These are phyloP conservation scores for Clavispora phyllophila DNA, from an alignment of 805 yeast genomes.

Conservation along the genomic window DNA sequence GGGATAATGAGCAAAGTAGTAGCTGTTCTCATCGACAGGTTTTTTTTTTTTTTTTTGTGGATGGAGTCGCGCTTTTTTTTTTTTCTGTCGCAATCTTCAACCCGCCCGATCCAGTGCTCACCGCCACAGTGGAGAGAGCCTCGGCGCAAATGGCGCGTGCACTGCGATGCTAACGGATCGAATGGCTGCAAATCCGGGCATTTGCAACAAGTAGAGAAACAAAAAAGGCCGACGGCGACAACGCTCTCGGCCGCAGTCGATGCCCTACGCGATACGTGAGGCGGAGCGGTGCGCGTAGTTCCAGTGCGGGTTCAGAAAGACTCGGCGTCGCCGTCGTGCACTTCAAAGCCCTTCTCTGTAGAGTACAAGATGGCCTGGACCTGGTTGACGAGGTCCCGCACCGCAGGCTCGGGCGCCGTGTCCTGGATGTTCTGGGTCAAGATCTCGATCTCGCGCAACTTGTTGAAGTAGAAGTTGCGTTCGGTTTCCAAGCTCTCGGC, in stretches of 20 bases:
- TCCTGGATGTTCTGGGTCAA: slow-evolving; percentile 52
- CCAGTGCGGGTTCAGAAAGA: slow-evolving; percentile 18
- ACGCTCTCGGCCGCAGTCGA: too few relatives aligned
- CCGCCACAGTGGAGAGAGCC: background rate
- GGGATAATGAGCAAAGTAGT: background rate
- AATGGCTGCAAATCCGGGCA: too few relatives aligned
- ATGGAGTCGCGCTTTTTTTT: background rate
- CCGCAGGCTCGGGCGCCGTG: slow-evolving; percentile 16
- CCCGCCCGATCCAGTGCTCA: background rate
- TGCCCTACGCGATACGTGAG: too few relatives aligned
- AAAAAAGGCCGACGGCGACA: too few relatives aligned
- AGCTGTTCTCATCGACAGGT: background rate
- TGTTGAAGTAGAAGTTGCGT: slow-evolving; percentile 85
- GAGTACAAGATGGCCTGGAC: slow-evolving; percentile 74
- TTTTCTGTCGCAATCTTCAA: too few relatives aligned
- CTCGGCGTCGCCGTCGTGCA: slow-evolving; percentile 21
- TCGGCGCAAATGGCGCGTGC: too few relatives aligned
- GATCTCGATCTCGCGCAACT: slow-evolving; percentile 83
- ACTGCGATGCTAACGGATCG: too few relatives aligned
- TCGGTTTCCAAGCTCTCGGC: slow-evolving; percentile 72
- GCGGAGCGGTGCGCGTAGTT: too few relatives aligned
- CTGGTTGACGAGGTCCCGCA: slow-evolving; percentile 37
- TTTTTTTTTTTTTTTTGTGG: background rate
- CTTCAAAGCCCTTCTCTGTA: slow-evolving; percentile 80
- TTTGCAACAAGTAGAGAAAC: too few relatives aligned